A percentile compares a stretch with the other conserved stretches of the same genome.
Conservation (phyloP, 257 asterid genomes). For the Osmanthus fragrans region DNA sequence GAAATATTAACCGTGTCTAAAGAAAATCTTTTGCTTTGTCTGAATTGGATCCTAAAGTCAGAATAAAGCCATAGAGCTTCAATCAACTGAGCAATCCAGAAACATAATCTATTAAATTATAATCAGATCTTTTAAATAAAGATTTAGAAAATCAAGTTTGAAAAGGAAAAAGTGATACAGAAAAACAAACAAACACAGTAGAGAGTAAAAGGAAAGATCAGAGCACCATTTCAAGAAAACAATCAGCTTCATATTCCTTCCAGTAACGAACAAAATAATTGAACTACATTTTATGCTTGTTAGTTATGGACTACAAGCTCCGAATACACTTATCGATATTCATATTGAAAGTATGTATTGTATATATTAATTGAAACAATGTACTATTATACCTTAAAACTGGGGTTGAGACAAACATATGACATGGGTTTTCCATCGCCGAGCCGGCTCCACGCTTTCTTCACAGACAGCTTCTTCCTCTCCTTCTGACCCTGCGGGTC, state of each 20-base stretch:
- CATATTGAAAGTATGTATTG: background rate
- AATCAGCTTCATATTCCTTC: background rate
- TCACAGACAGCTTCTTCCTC: background rate
- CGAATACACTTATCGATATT: background rate
- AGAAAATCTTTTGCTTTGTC: background rate
- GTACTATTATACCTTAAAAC: background rate
- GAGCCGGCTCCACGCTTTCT: background rate
- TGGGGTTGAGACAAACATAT: background rate
- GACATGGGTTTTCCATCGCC: background rate
- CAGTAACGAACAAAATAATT: background rate
- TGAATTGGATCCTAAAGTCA: constrained; percentile 17
- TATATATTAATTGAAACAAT: background rate
- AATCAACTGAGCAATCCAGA: background rate
- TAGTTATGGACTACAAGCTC: background rate
- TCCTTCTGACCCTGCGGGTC: background rate
- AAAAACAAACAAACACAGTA: constrained; percentile 19
- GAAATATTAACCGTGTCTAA: background rate
- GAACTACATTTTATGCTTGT: background rate
- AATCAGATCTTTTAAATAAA: constrained; percentile 22
- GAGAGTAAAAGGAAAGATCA: constrained; percentile 16
- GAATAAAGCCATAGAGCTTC: constrained; percentile 9
- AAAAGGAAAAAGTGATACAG: background rate
- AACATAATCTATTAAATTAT: constrained; percentile 3
- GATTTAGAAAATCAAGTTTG: constrained; percentile 3
- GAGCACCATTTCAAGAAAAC: constrained; percentile 21